Conservation (phyloP, 257 asterid genomes). For the Rauvolfia tetraphylla region DNA sequence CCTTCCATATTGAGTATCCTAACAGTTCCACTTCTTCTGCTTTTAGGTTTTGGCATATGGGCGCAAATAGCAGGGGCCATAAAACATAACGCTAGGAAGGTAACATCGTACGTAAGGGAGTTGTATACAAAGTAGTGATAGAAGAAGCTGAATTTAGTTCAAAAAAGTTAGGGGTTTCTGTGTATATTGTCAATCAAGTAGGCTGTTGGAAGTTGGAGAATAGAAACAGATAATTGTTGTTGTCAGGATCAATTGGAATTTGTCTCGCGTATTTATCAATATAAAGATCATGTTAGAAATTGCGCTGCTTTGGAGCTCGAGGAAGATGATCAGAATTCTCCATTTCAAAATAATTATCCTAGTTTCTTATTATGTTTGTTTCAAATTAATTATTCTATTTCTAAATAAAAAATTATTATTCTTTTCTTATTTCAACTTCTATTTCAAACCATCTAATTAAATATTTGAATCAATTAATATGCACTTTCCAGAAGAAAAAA, state of each 20-base stretch:
- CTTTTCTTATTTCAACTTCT: no score
- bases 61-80: conserved; percentile 33
- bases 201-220: conserved; percentile 3
- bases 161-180: neutral
- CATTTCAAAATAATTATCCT: no score
- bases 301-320: no score
- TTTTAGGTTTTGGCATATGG: conserved; percentile 73
- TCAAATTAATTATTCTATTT: no score
- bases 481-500: no score
- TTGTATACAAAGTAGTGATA: conserved; percentile 20
- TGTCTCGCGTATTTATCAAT: neutral
- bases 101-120: conserved; percentile 8
- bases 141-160: conserved; percentile 13
- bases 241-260: neutral
- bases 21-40: conserved; percentile 14
- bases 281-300: neutral
- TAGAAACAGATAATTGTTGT: neutral
- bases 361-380: no score
- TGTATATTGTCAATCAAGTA: neutral
- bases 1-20: conserved; percentile 11
- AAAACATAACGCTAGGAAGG: conserved; percentile 19
- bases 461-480: no score
- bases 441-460: no score
- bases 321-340: no score
- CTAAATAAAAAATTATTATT: no score